phyloP scores from a whole-genome alignment of 371 early-diverging fungal genomes.

The Mortierella sp. region DNA sequence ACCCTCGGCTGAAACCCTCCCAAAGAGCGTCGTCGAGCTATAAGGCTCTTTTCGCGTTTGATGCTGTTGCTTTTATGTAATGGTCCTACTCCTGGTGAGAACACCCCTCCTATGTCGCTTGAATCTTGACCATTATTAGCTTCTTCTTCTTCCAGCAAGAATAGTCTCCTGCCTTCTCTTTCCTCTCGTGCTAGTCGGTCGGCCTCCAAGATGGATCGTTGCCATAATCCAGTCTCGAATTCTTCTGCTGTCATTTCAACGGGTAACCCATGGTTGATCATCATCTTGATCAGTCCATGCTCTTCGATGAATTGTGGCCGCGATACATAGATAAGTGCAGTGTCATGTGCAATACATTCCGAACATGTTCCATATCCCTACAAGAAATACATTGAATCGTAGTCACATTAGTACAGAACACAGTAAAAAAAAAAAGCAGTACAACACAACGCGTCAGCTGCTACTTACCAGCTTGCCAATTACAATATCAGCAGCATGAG shows the following conservation, averaged over 20 bases:
- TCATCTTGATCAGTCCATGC: slow-evolving; percentile 73
- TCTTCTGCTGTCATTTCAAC: slow-evolving; percentile 72
- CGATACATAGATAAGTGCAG: slow-evolving; percentile 82
- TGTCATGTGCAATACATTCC: slow-evolving; percentile 80
- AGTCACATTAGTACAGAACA: not conserved
- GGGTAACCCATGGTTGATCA: slow-evolving; percentile 73
- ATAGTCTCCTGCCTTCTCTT: slow-evolving; percentile 17
- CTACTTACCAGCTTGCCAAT: slow-evolving; percentile 74
- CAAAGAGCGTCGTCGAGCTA: not conserved
- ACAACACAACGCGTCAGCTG: not conserved
- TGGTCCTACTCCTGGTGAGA: not conserved
- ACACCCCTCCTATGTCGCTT: not conserved
- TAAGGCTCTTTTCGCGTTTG: not conserved
- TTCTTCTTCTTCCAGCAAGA: slow-evolving; percentile 19
- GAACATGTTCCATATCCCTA: slow-evolving; percentile 88
- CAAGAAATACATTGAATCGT: not conserved
- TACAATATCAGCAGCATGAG: slow-evolving; percentile 80
- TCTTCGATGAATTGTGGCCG: slow-evolving; percentile 87
- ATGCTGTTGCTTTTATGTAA: not conserved
- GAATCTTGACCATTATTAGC: not conserved
- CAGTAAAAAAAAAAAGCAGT: not conserved
- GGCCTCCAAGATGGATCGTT: slow-evolving; percentile 53
- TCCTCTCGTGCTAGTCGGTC: slow-evolving; percentile 43
- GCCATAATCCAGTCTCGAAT: slow-evolving; percentile 75
- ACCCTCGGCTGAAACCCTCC: slow-evolving; percentile 1